Base-by-base conservation (phyloP, 441 rosid species). In the Erodium moschatum region DNA sequence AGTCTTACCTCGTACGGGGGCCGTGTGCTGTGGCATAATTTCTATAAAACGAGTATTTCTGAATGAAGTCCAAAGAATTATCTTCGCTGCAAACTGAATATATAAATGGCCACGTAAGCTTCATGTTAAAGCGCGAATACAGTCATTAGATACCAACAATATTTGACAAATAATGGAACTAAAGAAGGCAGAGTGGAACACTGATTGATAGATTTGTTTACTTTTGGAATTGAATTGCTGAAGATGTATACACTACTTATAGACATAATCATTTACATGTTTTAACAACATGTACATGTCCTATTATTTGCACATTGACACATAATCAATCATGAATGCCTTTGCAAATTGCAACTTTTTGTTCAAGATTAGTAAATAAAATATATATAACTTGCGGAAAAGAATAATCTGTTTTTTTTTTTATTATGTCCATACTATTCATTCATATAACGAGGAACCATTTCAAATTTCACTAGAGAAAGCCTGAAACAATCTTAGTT, bases 1-100 rank as follows among this genome's bases (percentile, higher is more conserved):
- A 72, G 7, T n/a, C 86, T 73, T 77, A 91, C 97, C 96, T 1
- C 87, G 73, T 75, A 83, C 80, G 52, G 96, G 96, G 63, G 89
- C 75, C 83, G 85, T 80, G 76, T 68, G 65, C 61, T 65, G 94
- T 46, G 97, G 97, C 73, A 67, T 77, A 67, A 91, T 91, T 80
- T 89, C 96, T 72, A 91, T 81, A 78, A 91, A 91, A 72, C 96
- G 89, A 42, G 92, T 89, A 74, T 91, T 96, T 74, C 95, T 87
- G 76, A 91, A 91, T 42, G 97, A 91, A 67, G 97, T 91, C 80
- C 89, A 78, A 73, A 91, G 87, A 75, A 96, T 89, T 69, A 91
- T 89, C 87, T 89, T 91, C 60, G 92, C 97, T 29, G 83, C 85
- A 85, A 88, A 91, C 97, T 91, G 89, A 80, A 80, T 66, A 27